Evolutionary conservation across 129 eudicot species (phyloP).

Genomic region (Arctium lappa): DNA sequence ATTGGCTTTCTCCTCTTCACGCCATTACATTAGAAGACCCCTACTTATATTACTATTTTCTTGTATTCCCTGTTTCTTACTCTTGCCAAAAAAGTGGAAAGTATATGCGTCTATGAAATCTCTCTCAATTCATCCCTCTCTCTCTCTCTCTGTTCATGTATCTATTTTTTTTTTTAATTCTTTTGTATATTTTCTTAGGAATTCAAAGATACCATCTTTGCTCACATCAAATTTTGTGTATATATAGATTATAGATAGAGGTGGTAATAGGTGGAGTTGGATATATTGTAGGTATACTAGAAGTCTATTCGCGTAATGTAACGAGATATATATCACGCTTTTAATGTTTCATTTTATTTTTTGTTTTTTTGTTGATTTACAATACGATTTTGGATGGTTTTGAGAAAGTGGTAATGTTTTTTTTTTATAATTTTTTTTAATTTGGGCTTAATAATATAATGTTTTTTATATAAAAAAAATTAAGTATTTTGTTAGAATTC

Average conservation of each 20-base stretch:
- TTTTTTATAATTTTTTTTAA: no score
- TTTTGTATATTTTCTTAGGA: background rate
- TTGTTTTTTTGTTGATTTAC: no score
- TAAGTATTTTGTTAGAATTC: no score
- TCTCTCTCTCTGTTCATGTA: background rate
- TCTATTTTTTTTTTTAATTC: background rate
- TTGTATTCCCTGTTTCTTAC: constrained; percentile 1
- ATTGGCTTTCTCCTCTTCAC: constrained; percentile 28
- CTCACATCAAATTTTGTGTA: background rate
- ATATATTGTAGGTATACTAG: background rate
- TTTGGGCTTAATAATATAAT: no score
- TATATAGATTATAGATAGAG: background rate
- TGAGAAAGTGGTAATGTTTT: no score
- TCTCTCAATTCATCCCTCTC: background rate
- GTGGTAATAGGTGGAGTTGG: background rate
- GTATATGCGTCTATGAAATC: background rate
- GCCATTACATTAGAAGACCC: constrained; percentile 4
- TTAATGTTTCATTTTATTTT: no score
- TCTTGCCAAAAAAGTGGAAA: constrained; percentile 1
- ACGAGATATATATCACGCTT: no score
- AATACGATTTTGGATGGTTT: no score
- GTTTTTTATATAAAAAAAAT: no score
- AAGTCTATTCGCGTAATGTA: no score
- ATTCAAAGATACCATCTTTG: constrained; percentile 6
- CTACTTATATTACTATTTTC: background rate